Evolutionary conservation across 331 rosid species (phyloP).

Genomic region (Telfairia occidentalis): DNA sequence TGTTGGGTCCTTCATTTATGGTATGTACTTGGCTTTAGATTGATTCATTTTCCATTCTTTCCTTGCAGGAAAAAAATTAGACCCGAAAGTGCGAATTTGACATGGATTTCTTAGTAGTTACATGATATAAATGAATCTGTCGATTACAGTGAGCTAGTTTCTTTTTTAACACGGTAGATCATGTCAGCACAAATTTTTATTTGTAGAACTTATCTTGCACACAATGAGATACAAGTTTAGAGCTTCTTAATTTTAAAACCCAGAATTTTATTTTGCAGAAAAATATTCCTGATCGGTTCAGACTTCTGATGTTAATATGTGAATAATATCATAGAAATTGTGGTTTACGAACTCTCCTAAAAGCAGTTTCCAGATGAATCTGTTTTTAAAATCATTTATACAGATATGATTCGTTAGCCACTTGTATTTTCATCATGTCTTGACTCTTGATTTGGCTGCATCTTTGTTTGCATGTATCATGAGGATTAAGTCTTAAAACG

Average conservation of each 20-base stretch:
- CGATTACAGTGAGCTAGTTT: background rate
- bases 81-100: background rate
- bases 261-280: background rate
- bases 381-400: background rate
- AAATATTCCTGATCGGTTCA: slow-evolving; percentile 4
- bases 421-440: background rate
- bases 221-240: background rate
- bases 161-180: background rate
- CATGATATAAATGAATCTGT: background rate
- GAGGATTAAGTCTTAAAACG: background rate
- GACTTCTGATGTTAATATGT: background rate
- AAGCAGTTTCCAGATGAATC: background rate
- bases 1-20: background rate
- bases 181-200: background rate
- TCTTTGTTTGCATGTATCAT: background rate
- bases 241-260: background rate
- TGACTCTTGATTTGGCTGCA: slow-evolving; percentile 3
- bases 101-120: background rate
- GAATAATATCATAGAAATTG: background rate
- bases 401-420: background rate
- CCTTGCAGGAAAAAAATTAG: background rate
- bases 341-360: background rate
- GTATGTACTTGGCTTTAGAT: background rate
- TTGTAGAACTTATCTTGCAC: background rate
- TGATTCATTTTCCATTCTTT: background rate